phyloP scores from a whole-genome alignment of 2,329 filamentous ascomycete species.

The Akanthomyces lecanii region DNA sequence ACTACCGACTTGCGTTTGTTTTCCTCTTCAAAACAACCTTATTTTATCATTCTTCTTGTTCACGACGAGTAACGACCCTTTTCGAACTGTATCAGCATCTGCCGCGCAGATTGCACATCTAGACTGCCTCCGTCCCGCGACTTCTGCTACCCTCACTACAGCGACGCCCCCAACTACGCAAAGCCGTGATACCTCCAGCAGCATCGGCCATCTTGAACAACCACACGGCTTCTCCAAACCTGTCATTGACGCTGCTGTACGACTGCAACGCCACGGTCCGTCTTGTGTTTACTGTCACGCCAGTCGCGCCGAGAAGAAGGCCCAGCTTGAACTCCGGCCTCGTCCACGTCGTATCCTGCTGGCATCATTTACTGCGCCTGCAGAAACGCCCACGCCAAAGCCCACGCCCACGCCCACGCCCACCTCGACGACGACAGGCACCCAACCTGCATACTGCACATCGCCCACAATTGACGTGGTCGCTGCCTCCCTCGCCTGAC shows the following conservation, averaged over 20 bases:
- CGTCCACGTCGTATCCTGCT: slow-evolving; percentile 2
- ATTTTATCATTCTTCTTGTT: not conserved
- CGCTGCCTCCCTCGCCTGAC: not conserved
- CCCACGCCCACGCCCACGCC: slow-evolving; percentile 5
- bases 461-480: slow-evolving; percentile 13
- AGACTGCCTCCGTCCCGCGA: not conserved
- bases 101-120: not conserved
- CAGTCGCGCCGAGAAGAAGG: not conserved
- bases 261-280: slow-evolving; percentile 2
- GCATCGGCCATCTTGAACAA: not conserved
- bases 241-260: slow-evolving; percentile 9
- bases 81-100: slow-evolving; percentile 1
- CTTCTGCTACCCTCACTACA: not conserved
- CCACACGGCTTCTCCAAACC: not conserved
- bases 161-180: slow-evolving; percentile 1
- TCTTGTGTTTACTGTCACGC: not conserved
- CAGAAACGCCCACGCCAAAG: slow-evolving; percentile 2
- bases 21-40: not conserved
- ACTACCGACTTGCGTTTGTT: slow-evolving; percentile 2
- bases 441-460: slow-evolving; percentile 9
- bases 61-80: not conserved
- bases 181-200: slow-evolving; percentile 1
- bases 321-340: not conserved
- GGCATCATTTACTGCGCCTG: slow-evolving; percentile 8
- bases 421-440: slow-evolving; percentile 11